These are phyloP conservation scores for Anthracocystis panici-leucophaei DNA, from an alignment of 1,284 basidiomycete species.

Conservation along the genomic window DNA sequence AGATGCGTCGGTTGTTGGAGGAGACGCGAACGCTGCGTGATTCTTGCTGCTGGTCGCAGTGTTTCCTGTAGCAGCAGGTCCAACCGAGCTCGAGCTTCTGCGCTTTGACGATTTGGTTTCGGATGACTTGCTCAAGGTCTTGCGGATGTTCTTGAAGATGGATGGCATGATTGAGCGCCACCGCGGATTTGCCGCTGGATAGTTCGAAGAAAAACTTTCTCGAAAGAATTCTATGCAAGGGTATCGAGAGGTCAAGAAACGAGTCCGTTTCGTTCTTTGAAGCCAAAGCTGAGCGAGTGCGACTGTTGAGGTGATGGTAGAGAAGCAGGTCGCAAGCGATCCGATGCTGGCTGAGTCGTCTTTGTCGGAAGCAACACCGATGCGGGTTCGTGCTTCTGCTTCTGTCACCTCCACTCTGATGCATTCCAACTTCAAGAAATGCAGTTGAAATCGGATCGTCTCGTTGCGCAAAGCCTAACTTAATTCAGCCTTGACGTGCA, in stretches of 20 bases:
- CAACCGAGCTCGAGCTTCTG: slow-evolving; percentile 4
- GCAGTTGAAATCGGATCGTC: no score
- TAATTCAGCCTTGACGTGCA: no score
- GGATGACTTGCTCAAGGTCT: slow-evolving; percentile 25
- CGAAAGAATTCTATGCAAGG: neutral
- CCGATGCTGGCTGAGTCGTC: neutral
- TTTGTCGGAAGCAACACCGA: no score
- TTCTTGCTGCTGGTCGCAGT: neutral
- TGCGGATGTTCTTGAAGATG: slow-evolving; percentile 33
- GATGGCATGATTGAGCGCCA: slow-evolving; percentile 23
- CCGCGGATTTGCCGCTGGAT: neutral
- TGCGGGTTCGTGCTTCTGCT: no score
- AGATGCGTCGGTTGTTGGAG: slow-evolving; percentile 11
- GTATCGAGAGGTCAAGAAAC: neutral
- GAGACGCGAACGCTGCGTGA: neutral
- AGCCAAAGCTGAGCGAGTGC: no score
- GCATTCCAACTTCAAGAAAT: no score
- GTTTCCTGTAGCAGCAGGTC: neutral
- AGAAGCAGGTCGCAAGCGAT: neutral
- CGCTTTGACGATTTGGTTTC: slow-evolving; percentile 12
- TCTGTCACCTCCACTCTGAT: no score
- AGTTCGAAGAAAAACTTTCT: neutral
- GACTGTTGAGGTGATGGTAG: no score
- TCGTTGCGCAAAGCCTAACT: no score
- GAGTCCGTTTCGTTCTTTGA: neutral